These are phyloP conservation scores for Puccinellia tenuiflora DNA, from an alignment of 176 grass and related monocot genomes.

Conservation along the genomic window DNA sequence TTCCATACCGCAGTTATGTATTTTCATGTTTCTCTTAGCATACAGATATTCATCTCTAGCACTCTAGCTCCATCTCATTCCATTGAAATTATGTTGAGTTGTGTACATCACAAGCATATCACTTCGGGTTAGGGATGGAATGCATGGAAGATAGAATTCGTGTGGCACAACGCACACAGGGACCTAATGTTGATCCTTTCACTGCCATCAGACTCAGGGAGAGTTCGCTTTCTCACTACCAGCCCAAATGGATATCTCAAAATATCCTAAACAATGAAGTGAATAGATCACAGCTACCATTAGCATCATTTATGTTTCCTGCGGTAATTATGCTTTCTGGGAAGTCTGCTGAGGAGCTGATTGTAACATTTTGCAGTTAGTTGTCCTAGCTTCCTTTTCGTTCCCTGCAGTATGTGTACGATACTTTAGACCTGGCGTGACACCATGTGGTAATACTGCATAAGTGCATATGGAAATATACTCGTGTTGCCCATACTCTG, in stretches of 20 bases:
- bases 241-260: neutral
- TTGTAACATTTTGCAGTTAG: neutral
- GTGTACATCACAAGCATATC: neutral
- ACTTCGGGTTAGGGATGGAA: neutral
- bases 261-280: neutral
- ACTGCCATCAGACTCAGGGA: neutral
- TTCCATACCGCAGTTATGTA: neutral
- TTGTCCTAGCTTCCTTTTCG: neutral
- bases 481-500: neutral
- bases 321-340: neutral
- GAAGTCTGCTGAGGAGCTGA: neutral
- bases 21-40: constrained; percentile 1
- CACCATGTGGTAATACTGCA: neutral
- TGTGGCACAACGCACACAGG: neutral
- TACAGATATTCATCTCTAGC: neutral
- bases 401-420: neutral
- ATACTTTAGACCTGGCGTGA: neutral
- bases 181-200: neutral
- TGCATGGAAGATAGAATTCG: neutral
- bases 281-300: neutral
- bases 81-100: neutral
- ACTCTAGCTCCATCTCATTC: neutral
- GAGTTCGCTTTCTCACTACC: neutral
- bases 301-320: neutral
- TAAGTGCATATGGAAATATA: neutral